phyloP scores from a whole-genome alignment of 306 rosid species.

The Acacia crassicarpa region DNA sequence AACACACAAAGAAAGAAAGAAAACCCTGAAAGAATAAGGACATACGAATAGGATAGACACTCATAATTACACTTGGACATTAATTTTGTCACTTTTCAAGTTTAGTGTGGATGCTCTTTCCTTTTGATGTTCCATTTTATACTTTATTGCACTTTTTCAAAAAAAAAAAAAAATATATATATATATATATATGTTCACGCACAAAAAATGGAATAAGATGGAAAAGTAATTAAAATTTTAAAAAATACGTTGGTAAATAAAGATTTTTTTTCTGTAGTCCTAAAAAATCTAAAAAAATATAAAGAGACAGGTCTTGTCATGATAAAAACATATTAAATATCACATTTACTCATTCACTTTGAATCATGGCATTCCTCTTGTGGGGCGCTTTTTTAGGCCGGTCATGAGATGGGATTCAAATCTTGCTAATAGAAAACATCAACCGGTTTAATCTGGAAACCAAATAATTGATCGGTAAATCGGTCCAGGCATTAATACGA shows the following conservation, averaged over 20 bases:
- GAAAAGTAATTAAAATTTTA: too few species aligned
- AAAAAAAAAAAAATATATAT: too few species aligned
- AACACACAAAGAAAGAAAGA: neutral
- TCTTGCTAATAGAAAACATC: too few species aligned
- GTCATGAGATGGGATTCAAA: neutral
- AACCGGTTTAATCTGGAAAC: too few species aligned
- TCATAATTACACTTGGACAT: neutral
- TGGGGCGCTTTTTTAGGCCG: neutral
- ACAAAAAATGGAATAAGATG: neutral
- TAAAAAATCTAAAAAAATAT: too few species aligned
- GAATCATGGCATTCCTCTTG: neutral
- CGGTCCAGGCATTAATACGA: too few species aligned
- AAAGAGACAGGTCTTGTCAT: neutral
- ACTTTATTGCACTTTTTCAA: neutral
- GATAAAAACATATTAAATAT: too few species aligned
- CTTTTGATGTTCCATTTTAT: neutral
- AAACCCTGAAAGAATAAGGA: neutral
- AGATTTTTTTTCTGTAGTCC: neutral
- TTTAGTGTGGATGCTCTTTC: slow-evolving; percentile 12
- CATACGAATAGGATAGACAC: neutral
- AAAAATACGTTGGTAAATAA: too few species aligned
- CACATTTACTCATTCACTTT: neutral
- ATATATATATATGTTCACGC: too few species aligned
- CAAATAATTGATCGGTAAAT: too few species aligned
- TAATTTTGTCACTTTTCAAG: neutral